Percentiles rank a stretch among this genome's conserved stretches.
phyloP scores from a whole-genome alignment of 1,139 yeast species.

The Geotrichum histeridarum region DNA sequence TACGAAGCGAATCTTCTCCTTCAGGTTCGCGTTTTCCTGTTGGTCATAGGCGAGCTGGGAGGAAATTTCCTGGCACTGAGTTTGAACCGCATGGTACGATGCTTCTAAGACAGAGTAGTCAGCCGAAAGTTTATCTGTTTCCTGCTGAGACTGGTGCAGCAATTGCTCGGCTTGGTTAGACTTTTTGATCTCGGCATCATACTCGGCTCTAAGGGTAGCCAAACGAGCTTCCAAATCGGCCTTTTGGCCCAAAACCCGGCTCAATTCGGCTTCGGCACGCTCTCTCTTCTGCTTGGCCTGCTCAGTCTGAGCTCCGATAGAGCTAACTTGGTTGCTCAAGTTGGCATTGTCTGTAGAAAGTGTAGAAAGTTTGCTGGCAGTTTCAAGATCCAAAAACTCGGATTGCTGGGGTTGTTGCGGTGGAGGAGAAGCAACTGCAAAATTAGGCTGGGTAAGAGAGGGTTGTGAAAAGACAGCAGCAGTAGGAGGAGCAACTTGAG shows the following conservation, averaged over 20 bases:
- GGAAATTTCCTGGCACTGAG: constrained; percentile 60
- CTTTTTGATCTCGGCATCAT: constrained; percentile 66
- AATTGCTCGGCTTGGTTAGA: constrained; percentile 62
- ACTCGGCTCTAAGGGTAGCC: constrained; percentile 58
- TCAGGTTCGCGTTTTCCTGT: constrained; percentile 57
- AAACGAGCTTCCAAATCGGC: constrained; percentile 68
- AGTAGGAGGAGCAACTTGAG: constrained; percentile 10
- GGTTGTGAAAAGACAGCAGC: constrained; percentile 19
- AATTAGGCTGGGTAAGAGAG: constrained; percentile 27
- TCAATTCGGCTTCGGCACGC: constrained; percentile 71
- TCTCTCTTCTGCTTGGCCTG: constrained; percentile 64
- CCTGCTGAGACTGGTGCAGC: constrained; percentile 56
- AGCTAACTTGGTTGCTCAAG: constrained; percentile 75
- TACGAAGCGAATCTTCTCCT: constrained; percentile 60
- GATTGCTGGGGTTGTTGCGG: constrained; percentile 33
- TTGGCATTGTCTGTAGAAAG: constrained; percentile 87
- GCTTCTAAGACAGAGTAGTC: constrained; percentile 81
- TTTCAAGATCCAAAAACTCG: constrained; percentile 53
- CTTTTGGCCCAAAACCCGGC: constrained; percentile 58
- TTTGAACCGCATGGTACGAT: constrained; percentile 64
- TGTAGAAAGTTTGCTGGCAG: constrained; percentile 62
- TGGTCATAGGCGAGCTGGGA: constrained; percentile 59
- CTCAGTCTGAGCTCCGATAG: constrained; percentile 70
- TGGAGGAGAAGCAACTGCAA: constrained; percentile 16
- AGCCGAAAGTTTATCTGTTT: constrained; percentile 65